These are phyloP conservation scores for Smittium culicis DNA, from an alignment of 371 early-diverging fungal species.

Conservation along the genomic window DNA sequence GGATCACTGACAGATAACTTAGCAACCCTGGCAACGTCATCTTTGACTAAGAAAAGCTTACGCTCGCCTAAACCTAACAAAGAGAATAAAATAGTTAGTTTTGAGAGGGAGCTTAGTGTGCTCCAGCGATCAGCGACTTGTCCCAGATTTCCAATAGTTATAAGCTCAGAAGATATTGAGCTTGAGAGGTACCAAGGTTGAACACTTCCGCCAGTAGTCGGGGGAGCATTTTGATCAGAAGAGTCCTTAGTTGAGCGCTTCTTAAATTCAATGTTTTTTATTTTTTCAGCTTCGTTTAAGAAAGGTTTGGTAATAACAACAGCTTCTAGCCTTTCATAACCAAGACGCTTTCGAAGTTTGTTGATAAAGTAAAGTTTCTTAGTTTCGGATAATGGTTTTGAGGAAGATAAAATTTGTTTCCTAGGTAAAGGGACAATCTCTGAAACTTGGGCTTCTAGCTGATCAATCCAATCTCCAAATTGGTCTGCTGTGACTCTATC, in stretches of 20 bases:
- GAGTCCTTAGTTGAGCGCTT: not conserved
- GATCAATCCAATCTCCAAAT: slow-evolving; percentile 6
- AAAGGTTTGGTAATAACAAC: slow-evolving; percentile 4
- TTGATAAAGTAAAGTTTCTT: slow-evolving; percentile 5
- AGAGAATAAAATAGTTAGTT: slow-evolving; percentile 3
- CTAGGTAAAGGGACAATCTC: slow-evolving; percentile 1
- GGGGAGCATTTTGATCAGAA: not conserved
- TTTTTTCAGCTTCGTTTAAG: slow-evolving; percentile 1
- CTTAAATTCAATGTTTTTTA: no score
- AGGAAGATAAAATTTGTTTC: not conserved
- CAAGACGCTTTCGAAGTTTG: not conserved
- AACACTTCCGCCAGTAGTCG: not conserved
- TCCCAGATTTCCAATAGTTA: slow-evolving; percentile 1
- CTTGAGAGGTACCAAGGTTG: slow-evolving; percentile 7
- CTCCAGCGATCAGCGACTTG: slow-evolving; percentile 7
- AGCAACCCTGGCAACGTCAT: not conserved
- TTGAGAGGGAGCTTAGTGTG: not conserved
- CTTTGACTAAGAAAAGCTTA: slow-evolving; percentile 5
- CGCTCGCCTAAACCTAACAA: slow-evolving; percentile 7
- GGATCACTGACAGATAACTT: not conserved
- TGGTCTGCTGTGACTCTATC: not conserved
- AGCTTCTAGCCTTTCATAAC: slow-evolving; percentile 4
- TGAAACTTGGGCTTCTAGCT: slow-evolving; percentile 8
- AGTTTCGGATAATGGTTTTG: not conserved
- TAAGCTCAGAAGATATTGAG: slow-evolving; percentile 4